These are phyloP conservation scores for Platanthera guangdongensis DNA, from an alignment of 106 monocot genomes.

Conservation along the genomic window DNA sequence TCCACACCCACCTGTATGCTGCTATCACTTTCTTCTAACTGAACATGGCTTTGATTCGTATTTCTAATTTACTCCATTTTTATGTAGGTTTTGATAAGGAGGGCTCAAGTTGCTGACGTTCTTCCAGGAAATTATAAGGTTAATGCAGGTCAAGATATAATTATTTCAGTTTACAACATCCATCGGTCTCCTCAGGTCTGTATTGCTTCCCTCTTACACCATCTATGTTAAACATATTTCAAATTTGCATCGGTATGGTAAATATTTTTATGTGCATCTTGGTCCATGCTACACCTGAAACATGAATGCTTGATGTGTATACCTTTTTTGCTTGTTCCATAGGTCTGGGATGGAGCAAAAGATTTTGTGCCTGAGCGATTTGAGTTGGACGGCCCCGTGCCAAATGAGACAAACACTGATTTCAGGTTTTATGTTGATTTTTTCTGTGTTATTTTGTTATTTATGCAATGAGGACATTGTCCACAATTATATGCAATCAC, in stretches of 20 bases:
- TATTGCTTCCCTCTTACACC: background rate
- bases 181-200: slow-evolving; percentile 77
- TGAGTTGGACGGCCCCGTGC: slow-evolving; percentile 70
- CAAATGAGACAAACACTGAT: slow-evolving; percentile 95
- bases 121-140: slow-evolving; percentile 92
- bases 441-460: background rate
- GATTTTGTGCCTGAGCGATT: slow-evolving; percentile 94
- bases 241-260: background rate
- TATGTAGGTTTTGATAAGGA: slow-evolving; percentile 79
- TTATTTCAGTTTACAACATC: slow-evolving; percentile 98
- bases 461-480: background rate
- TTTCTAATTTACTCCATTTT: background rate
- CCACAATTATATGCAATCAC: background rate
- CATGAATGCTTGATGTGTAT: background rate
- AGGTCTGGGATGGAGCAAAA: slow-evolving; percentile 98
- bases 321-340: slow-evolving; percentile 12
- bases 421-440: slow-evolving; percentile 49
- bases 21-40: background rate
- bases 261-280: background rate
- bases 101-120: slow-evolving; percentile 74
- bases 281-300: background rate
- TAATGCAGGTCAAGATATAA: slow-evolving; percentile 86
- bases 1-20: slow-evolving; percentile 91
- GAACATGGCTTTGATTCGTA: background rate
- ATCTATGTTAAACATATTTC: background rate